These are phyloP conservation scores for Zymoseptoria brevis DNA, from an alignment of 2,329 filamentous ascomycete genomes.

Conservation along the genomic window DNA sequence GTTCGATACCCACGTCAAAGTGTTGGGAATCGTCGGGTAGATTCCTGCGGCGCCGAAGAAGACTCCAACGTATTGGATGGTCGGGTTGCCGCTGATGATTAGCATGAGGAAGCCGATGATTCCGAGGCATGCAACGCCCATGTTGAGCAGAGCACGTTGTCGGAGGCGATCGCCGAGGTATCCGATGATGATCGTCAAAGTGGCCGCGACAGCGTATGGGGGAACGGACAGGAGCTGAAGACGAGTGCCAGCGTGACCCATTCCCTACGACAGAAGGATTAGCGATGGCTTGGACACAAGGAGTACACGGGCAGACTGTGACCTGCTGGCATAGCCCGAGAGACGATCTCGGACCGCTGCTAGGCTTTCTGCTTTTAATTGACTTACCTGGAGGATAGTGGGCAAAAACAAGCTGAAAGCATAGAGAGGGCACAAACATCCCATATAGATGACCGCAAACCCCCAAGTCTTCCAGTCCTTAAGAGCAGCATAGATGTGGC, in stretches of 20 bases:
- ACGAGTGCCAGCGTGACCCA: constrained; percentile 51
- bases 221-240: constrained; percentile 68
- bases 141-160: constrained; percentile 72
- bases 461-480: constrained; percentile 79
- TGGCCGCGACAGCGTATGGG: constrained; percentile 63
- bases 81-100: constrained; percentile 53
- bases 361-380: no score
- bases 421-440: constrained; percentile 22
- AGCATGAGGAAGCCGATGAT: constrained; percentile 75
- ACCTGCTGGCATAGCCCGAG: no score
- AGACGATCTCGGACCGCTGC: no score
- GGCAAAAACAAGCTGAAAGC: constrained; percentile 28
- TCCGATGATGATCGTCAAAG: constrained; percentile 61
- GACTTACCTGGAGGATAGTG: constrained; percentile 24
- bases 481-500: constrained; percentile 32
- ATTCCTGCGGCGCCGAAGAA: constrained; percentile 83
- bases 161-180: constrained; percentile 67
- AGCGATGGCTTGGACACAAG: no score
- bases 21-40: constrained; percentile 80
- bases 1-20: constrained; percentile 79
- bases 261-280: no score
- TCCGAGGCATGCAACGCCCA: constrained; percentile 59
- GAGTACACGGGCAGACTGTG: no score
- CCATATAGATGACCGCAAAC: constrained; percentile 67
- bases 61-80: constrained; percentile 70